Evolutionary conservation across 805 yeast genomes (phyloP).

Genomic region (Sungouiozyma ichnusensis): DNA sequence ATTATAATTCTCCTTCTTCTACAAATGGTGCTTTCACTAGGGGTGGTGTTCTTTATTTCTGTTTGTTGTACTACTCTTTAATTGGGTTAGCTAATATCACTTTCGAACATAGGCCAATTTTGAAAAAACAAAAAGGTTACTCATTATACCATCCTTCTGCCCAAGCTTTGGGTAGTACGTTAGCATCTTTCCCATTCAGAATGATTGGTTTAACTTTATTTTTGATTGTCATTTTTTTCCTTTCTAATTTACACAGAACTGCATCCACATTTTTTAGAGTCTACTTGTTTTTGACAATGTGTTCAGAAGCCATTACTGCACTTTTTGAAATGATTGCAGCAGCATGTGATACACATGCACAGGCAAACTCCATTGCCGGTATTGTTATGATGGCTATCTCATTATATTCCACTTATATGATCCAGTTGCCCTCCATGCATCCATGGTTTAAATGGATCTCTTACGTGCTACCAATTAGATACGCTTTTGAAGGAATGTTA

Average conservation of each 20-base stretch:
- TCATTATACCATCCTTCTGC: constrained; percentile 70
- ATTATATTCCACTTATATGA: constrained; percentile 51
- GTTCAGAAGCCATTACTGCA: constrained; percentile 23
- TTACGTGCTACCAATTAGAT: constrained; percentile 43
- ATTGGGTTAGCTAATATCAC: constrained; percentile 41
- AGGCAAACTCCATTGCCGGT: constrained; percentile 52
- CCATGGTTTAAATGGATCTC: constrained; percentile 61
- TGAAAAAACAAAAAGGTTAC: constrained; percentile 61
- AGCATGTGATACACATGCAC: constrained; percentile 35
- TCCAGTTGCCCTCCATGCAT: constrained; percentile 48
- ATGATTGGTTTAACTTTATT: constrained; percentile 36
- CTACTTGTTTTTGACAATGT: constrained; percentile 31
- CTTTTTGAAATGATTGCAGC: constrained; percentile 47
- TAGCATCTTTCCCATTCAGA: constrained; percentile 59
- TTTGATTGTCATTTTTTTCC: constrained; percentile 43
- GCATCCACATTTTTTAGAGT: constrained; percentile 48
- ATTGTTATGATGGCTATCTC: constrained; percentile 37
- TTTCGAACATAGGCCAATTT: constrained; percentile 46
- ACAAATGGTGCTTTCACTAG: constrained; percentile 55
- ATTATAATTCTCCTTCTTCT: constrained; percentile 38
- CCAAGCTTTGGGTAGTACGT: constrained; percentile 54
- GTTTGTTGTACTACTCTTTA: constrained; percentile 43
- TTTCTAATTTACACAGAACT: constrained; percentile 40
- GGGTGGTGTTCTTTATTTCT: constrained; percentile 54
- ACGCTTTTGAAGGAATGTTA: constrained; percentile 46